Base-by-base conservation (phyloP, 805 yeast genomes). In the Komagataella mondaviorum region DNA sequence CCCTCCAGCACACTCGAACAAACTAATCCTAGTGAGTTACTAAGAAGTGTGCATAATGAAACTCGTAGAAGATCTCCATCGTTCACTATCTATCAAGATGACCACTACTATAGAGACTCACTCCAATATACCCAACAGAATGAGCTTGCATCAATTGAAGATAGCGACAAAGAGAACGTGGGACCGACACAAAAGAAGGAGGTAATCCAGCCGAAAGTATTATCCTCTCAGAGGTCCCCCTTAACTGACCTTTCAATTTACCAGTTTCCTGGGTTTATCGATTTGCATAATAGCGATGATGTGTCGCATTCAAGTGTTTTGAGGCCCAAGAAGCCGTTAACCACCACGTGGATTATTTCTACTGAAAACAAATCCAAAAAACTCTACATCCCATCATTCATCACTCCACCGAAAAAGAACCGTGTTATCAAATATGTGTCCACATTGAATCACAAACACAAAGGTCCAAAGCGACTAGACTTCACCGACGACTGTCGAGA, bases 321-420 rank as follows among this genome's bases (percentile, higher is more conserved):
- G 39, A 8, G 39, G n/a, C 39, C 39, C 14, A 30, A 30, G 39
- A 30, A 12, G 39, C 39, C 39, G 5, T 8, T 30, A 30, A 30
- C 39, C 12, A 30, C 39, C 14, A 30, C 39, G 5, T 30, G 39
- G 39, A 30, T 30, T 12, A 30, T 30, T 30, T 30, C 39, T 30
- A 30, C 39, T 12, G 39, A 30, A 3, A 30, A 30, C 39, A 30
- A 30, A 10, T 30, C 39, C 39, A 30, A 30, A 30, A 30, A 30
- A 30, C 39, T 30, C 5, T 30, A 30, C 39, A 36, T 50, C 7
- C 52, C 52, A 17, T 50, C 52, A 3, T 50, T 24, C 46, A 43
- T 50, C 2, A 50, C 52, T 17, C 52, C 52, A 12, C 49, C 52
- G 8, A 30, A 43, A 18, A 47, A 30, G 17, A 36, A 49, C 45